A percentile compares a stretch with the other conserved stretches of the same genome.
phyloP scores from a whole-genome alignment of 2,329 filamentous ascomycete species.

The Aspergillus hiratsukae region DNA sequence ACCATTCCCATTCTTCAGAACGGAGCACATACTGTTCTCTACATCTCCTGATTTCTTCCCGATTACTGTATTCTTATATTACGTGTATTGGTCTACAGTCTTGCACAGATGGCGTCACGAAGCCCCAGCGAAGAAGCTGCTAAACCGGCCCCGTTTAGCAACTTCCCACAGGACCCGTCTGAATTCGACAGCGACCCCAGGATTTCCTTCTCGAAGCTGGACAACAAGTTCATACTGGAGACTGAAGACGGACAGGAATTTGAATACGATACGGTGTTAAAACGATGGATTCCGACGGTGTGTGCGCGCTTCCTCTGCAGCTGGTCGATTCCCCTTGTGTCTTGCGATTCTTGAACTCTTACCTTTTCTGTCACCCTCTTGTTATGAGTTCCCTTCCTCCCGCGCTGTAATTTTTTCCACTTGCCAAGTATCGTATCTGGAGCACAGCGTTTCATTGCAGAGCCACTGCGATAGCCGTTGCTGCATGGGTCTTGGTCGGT shows the following conservation, averaged over 20 bases:
- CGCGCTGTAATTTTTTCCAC: constrained; percentile 3
- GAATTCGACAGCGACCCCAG: constrained; percentile 74
- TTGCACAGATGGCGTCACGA: constrained; percentile 20
- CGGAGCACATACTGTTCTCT: background rate
- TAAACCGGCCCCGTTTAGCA: constrained; percentile 16
- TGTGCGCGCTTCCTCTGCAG: constrained; percentile 23
- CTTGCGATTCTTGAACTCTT: constrained; percentile 13
- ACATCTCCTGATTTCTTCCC: background rate
- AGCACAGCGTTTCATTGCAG: constrained; percentile 7
- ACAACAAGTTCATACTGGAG: constrained; percentile 78
- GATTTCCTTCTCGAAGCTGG: constrained; percentile 79
- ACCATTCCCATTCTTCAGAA: background rate
- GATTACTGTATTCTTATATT: background rate
- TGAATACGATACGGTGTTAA: constrained; percentile 68
- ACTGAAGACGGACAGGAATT: constrained; percentile 80
- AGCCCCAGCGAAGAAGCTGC: constrained; percentile 15
- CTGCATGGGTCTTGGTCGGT: constrained; percentile 18
- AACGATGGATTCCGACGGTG: constrained; percentile 70
- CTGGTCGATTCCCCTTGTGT: constrained; percentile 12
- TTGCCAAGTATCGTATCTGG: background rate
- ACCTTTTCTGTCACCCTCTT: constrained; percentile 3
- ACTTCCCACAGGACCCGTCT: constrained; percentile 53
- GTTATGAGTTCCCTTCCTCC: constrained; percentile 2
- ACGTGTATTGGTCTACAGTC: background rate
- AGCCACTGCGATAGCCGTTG: constrained; percentile 12